Base-by-base conservation (phyloP, 2,329 filamentous ascomycete species). In the Didymella keratinophila region DNA sequence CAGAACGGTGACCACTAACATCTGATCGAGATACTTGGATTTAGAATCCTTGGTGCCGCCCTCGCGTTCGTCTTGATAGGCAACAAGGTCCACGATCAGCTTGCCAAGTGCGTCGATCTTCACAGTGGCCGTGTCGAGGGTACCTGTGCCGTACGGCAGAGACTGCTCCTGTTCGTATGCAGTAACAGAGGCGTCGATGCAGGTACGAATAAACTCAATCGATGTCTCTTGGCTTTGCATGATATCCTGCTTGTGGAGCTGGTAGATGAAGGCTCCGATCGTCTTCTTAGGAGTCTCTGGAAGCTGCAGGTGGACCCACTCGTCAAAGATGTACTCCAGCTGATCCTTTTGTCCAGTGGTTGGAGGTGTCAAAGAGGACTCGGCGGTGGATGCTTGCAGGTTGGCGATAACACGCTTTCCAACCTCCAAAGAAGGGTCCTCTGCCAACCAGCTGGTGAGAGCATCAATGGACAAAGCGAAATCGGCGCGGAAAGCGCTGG, bases 241-340 rank as follows among this genome's bases (percentile, higher is more conserved):
- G 18, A 95, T 82, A 61, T 89, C 86, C 64, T 86, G 86, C 56
- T 88, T 84, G 68, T 94, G 89, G 71, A 98, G 81, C 76, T 98
- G 94, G 68, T 90, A 87, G 44, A 97, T 86, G 76, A 98, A 98
- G 1, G 91, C 86, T 6, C 85, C 80, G 52, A 88, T 83, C 0
- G 89, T 86, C 71, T 89, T 90, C 61, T 92, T 89, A 4, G 89
- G 88, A 4, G 89, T 87, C 65, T 89, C 87, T n/a, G 87, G 85
- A 68, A 92, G 91, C 47, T 90, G 90, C 8, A 97, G 84, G 59
- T 89, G 88, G 27, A 94, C 86, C 95, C 95, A 99, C 79, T 99
- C 95, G 42, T 94, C 93, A 71, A 99, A 97, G 20, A 97, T 85
- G 73, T 99, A 98, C 68, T 96, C 92, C 78, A 96, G 87, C 75